These are phyloP conservation scores for Cyberlindnera petersonii DNA, from an alignment of 805 yeast species.

Conservation along the genomic window DNA sequence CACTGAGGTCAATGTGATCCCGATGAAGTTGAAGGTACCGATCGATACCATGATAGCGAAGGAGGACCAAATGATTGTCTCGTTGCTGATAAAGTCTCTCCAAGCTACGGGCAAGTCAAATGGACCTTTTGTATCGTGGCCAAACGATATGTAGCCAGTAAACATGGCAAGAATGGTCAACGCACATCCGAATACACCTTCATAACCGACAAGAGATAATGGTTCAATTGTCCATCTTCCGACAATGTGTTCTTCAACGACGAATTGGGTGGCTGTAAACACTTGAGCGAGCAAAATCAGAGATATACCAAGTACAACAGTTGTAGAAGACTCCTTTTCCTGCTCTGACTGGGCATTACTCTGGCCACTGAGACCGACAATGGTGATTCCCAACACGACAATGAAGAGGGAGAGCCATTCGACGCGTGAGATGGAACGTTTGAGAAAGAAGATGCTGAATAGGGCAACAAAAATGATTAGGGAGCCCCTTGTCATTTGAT, in stretches of 20 bases:
- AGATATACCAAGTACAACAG: slow-evolving; percentile 50
- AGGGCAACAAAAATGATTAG: slow-evolving; percentile 72
- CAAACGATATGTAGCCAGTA: slow-evolving; percentile 39
- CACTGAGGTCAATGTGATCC: slow-evolving; percentile 60
- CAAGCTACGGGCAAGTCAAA: slow-evolving; percentile 55
- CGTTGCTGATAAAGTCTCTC: slow-evolving; percentile 42
- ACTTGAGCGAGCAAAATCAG: slow-evolving; percentile 58
- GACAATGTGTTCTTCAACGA: slow-evolving; percentile 68
- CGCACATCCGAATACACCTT: slow-evolving; percentile 62
- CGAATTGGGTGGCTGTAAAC: slow-evolving; percentile 75
- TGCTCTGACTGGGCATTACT: slow-evolving; percentile 18
- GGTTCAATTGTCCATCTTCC: slow-evolving; percentile 52
- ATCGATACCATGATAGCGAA: slow-evolving; percentile 67
- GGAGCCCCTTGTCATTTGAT: slow-evolving; percentile 84
- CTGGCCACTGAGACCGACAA: slow-evolving; percentile 72
- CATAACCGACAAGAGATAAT: slow-evolving; percentile 63
- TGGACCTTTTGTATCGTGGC: slow-evolving; percentile 35
- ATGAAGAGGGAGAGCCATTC: slow-evolving; percentile 67
- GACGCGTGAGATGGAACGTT: slow-evolving; percentile 47
- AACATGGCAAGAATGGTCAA: slow-evolving; percentile 44
- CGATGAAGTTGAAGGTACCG: slow-evolving; percentile 68
- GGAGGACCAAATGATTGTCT: slow-evolving; percentile 47
- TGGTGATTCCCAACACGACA: slow-evolving; percentile 64
- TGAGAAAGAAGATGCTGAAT: slow-evolving; percentile 59
- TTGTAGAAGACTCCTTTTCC: slow-evolving; percentile 7